phyloP scores from a whole-genome alignment of 192 early-diverging fungal species.

The Backusella westeae region DNA sequence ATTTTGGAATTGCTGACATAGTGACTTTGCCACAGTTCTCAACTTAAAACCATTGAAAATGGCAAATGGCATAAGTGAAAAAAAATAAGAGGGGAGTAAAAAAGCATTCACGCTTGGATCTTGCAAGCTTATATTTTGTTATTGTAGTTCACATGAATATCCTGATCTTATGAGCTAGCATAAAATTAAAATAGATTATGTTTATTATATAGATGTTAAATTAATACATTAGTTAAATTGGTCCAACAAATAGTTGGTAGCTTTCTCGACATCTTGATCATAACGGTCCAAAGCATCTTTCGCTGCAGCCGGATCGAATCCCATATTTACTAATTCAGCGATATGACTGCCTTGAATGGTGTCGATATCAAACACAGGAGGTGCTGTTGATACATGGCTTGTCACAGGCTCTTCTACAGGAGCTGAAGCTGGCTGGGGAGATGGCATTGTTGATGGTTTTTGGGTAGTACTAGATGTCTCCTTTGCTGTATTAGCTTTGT shows the following conservation, averaged over 20 bases:
- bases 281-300: constrained; percentile 70
- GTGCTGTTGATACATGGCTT: not conserved
- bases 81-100: not conserved
- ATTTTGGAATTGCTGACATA: too few relatives aligned
- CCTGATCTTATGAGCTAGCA: not conserved
- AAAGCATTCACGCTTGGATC: not conserved
- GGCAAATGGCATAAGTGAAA: not conserved
- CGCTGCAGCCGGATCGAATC: constrained; percentile 67
- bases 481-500: not conserved
- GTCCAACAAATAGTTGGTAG: constrained; percentile 77
- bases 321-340: constrained; percentile 64
- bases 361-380: not conserved
- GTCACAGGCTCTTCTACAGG: not conserved
- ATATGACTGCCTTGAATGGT: constrained; percentile 19
- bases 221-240: constrained; percentile 13
- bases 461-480: not conserved
- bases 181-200: not conserved
- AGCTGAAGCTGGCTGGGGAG: not conserved
- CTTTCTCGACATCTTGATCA: constrained; percentile 72
- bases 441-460: not conserved
- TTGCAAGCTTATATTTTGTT: not conserved
- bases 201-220: not conserved
- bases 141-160: not conserved
- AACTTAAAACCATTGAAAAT: not conserved
- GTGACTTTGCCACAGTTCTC: too few relatives aligned